A percentile compares a stretch with the other conserved stretches of the same genome.
phyloP scores from a whole-genome alignment of 2,329 filamentous ascomycete species.

The Epichloe brachyelytri region DNA sequence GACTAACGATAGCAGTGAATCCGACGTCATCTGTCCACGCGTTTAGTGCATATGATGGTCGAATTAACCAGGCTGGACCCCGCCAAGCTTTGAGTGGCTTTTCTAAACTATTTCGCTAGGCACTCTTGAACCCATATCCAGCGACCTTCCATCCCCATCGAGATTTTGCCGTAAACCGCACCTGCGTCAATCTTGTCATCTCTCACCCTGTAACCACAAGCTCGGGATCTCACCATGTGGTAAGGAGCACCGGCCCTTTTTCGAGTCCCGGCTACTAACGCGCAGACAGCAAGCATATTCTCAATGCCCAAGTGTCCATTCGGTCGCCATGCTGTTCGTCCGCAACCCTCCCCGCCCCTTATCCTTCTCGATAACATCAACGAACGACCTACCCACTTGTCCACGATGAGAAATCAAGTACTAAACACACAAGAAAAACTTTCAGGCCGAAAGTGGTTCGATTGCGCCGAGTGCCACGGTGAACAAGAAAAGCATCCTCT shows the following conservation, averaged over 20 bases:
- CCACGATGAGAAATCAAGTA: background rate
- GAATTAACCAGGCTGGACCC: background rate
- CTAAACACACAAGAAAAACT: background rate
- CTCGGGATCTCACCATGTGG: slow-evolving; percentile 21
- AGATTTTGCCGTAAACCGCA: background rate
- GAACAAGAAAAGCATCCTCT: slow-evolving; percentile 71
- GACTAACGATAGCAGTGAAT: background rate
- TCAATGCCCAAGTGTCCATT: slow-evolving; percentile 96
- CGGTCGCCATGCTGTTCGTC: slow-evolving; percentile 84
- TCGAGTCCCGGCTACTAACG: background rate
- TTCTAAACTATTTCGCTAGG: too few species aligned
- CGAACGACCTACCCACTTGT: background rate
- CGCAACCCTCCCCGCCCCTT: background rate
- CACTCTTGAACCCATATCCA: too few species aligned
- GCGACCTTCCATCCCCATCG: background rate
- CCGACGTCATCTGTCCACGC: too few species aligned
- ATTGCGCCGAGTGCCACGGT: slow-evolving; percentile 87
- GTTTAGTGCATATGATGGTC: too few species aligned
- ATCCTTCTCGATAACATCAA: background rate
- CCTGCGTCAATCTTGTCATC: background rate
- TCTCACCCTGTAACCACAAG: background rate
- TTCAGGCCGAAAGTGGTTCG: slow-evolving; percentile 90
- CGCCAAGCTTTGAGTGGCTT: background rate
- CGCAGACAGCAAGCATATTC: slow-evolving; percentile 71
- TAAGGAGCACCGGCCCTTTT: slow-evolving; percentile 9